Evolutionary conservation across 345 rosid species (phyloP), one percentile per base, ranked within the genome.

Genomic region (Alliaria petiolata): DNA sequence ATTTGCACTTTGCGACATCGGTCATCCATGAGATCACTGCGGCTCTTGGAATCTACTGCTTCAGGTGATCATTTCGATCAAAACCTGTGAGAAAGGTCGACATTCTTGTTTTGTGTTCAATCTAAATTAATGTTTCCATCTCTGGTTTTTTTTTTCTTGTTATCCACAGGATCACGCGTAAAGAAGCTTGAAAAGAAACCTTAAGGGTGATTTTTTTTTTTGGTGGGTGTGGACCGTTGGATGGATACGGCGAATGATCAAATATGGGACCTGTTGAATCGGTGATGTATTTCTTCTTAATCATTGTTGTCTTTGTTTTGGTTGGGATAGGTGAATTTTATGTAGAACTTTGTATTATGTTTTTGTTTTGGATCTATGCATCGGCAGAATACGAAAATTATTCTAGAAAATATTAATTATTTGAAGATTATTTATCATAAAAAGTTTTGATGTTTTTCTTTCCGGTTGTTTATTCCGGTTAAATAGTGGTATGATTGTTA

Each of bases 1-100:
- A 92, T 79, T 52, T 92, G 57, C 97, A 95, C 81, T 87, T 95
- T 67, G 96, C 99, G 8, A 87, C 96, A 38, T 87, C 98, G 14
- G 98, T 95, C 69, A 83, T 92, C 71, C 87, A 92, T 72, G 99
- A 95, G 71, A 95, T 95, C 80, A 95, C 99, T 3, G 65, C 80
- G 0, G 96, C 99, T 57, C 78, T 95, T 85, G 99, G 99, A 65
- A 95, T 95, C 62, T 67, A 69, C 82, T 95, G 98, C 89, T 95
- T 95, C 98, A 95, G 99, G 99, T 95, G 25, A 62, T 1, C 4
- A 6, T 28, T 30, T 20, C 7, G 8, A 44, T 4, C 40, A 20
- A 40, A 40, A 69, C 11, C 22, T 53, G 12, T 13, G 22, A 9
- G 0, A 28, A 16, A 26, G 5, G 8, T 47, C 3, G 9, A 61